Percentiles rank a stretch among this genome's conserved stretches.
Evolutionary conservation across 2,329 filamentous ascomycete genomes (phyloP).

Genomic region (Escovopsis sp.): DNA sequence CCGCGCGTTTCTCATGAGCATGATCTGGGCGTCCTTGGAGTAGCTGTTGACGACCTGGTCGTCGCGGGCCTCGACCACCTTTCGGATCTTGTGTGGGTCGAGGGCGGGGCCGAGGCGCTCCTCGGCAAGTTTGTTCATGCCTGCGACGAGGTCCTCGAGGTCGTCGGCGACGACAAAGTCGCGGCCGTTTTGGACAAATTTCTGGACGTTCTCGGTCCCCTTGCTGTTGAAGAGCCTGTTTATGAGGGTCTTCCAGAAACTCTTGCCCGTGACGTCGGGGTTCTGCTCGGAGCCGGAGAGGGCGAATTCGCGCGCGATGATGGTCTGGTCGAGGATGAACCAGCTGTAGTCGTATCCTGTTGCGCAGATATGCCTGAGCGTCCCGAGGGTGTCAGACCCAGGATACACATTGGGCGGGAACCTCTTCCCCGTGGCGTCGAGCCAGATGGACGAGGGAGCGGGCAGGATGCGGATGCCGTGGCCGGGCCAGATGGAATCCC

Average conservation of each 20-base stretch:
- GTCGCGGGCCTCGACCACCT: slow-evolving; percentile 38
- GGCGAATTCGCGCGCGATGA: slow-evolving; percentile 46
- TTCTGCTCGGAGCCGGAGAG: slow-evolving; percentile 51
- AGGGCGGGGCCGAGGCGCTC: slow-evolving; percentile 32
- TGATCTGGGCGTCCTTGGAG: slow-evolving; percentile 46
- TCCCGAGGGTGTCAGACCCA: slow-evolving; percentile 41
- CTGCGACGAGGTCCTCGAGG: slow-evolving; percentile 37
- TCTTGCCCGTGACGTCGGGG: slow-evolving; percentile 44
- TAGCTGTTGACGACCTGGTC: slow-evolving; percentile 40
- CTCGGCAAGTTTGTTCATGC: slow-evolving; percentile 42
- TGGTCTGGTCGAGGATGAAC: slow-evolving; percentile 44
- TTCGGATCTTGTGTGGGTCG: slow-evolving; percentile 27
- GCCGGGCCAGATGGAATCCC: slow-evolving; percentile 45
- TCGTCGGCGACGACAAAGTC: slow-evolving; percentile 46
- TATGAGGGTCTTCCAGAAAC: slow-evolving; percentile 34
- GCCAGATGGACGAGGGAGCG: slow-evolving; percentile 46
- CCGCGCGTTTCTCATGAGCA: slow-evolving; percentile 44
- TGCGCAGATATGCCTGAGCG: slow-evolving; percentile 42
- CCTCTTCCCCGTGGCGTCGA: slow-evolving; percentile 44
- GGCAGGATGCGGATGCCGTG: slow-evolving; percentile 48
- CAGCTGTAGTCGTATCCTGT: slow-evolving; percentile 50
- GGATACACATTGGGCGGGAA: slow-evolving; percentile 42
- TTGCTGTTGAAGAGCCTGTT: slow-evolving; percentile 33
- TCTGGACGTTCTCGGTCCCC: slow-evolving; percentile 40
- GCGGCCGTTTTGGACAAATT: slow-evolving; percentile 41